These are phyloP conservation scores for Golubevia sp. DNA, from an alignment of 1,284 basidiomycete species.

Conservation along the genomic window DNA sequence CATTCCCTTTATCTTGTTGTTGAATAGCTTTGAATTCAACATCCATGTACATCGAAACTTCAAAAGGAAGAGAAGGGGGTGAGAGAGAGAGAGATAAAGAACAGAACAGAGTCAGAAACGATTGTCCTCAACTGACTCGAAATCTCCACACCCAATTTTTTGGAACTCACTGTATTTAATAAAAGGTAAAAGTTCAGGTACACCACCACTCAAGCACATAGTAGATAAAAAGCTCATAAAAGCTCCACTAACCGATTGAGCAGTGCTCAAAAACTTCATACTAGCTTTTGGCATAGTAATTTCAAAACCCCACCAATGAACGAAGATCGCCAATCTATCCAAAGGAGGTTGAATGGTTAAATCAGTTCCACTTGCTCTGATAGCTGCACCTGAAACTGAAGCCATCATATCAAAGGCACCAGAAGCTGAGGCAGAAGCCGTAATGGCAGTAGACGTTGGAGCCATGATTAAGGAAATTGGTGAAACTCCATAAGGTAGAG, in stretches of 20 bases:
- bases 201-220: conserved; percentile 40
- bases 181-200: conserved; percentile 48
- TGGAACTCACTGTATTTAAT: conserved; percentile 27
- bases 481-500: conserved; percentile 15
- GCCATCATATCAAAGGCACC: conserved; percentile 44
- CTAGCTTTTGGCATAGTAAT: conserved; percentile 41
- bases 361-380: conserved; percentile 17
- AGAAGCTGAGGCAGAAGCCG: conserved; percentile 2
- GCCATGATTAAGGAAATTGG: conserved; percentile 32
- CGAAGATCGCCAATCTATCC: conserved; percentile 49
- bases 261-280: conserved; percentile 42
- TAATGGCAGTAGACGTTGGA: conserved; percentile 15
- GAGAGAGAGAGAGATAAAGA: neutral
- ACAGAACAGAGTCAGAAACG: neutral
- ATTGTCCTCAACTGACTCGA: neutral
- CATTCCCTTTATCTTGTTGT: conserved; percentile 36
- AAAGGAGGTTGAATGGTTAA: conserved; percentile 32
- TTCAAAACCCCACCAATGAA: conserved; percentile 57
- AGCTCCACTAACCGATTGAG: conserved; percentile 39
- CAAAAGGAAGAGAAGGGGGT: neutral
- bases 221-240: conserved; percentile 44
- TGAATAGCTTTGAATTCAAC: conserved; percentile 48
- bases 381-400: conserved; percentile 24
- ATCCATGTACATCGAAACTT: conserved; percentile 38
- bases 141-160: neutral